A percentile compares a stretch with the other conserved stretches of the same genome.
phyloP scores from a whole-genome alignment of 257 asterid species.

The Oldenlandia corymbosa region DNA sequence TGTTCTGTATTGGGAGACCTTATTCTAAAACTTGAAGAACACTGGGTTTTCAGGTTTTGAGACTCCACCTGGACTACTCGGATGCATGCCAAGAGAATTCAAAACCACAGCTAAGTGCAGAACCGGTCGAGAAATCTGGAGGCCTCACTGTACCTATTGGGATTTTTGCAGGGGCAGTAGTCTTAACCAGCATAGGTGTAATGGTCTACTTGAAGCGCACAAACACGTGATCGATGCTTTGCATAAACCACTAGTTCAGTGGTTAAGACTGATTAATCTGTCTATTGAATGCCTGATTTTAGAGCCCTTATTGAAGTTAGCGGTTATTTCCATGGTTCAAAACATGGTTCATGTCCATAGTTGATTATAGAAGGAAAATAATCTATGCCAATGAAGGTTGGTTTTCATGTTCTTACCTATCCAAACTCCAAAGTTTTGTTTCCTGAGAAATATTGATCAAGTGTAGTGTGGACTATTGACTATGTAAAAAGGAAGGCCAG shows the following conservation, averaged over 20 bases:
- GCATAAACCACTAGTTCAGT: not conserved
- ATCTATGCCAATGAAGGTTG: not conserved
- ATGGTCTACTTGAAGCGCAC: slow-evolving; percentile 61
- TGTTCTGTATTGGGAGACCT: not conserved
- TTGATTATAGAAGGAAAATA: not conserved
- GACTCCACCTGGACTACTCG: slow-evolving; percentile 53
- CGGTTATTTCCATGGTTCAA: not conserved
- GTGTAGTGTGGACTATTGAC: no score
- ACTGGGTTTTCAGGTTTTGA: slow-evolving; percentile 48
- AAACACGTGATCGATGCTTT: slow-evolving; percentile 25
- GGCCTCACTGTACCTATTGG: slow-evolving; percentile 26
- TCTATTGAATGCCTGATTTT: not conserved
- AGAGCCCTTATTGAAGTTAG: not conserved
- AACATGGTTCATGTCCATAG: slow-evolving; percentile 3
- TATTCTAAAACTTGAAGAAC: not conserved
- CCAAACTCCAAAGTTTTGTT: not conserved
- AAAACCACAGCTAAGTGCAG: slow-evolving; percentile 16
- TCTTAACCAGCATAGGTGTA: slow-evolving; percentile 53
- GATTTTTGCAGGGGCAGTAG: slow-evolving; percentile 61
- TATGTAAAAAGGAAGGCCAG: no score
- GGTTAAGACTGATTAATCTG: not conserved
- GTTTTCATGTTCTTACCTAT: not conserved
- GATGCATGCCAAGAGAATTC: slow-evolving; percentile 24
- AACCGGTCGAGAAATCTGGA: slow-evolving; percentile 28
- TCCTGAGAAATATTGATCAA: not conserved